Evolutionary conservation across 352 stramenopile species (phyloP).

Genomic region (Pythium angustatum): DNA sequence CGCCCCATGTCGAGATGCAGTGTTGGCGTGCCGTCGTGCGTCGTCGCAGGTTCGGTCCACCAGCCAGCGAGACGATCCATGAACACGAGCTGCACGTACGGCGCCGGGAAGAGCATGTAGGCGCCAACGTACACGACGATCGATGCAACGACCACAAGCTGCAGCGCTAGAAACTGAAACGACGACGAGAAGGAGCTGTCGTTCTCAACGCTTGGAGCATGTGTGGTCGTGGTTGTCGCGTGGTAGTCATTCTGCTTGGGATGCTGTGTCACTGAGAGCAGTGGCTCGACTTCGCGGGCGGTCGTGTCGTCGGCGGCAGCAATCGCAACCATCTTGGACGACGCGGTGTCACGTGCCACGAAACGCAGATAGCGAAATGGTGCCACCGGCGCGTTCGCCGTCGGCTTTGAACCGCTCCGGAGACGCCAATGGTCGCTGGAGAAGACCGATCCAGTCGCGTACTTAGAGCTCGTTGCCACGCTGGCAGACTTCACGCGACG

Average conservation of each 20-base stretch:
- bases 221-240: neutral
- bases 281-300: constrained; percentile 12
- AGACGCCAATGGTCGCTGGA: neutral
- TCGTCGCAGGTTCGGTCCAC: constrained; percentile 13
- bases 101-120: constrained; percentile 28
- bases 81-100: constrained; percentile 23
- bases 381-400: too few relatives aligned
- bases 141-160: constrained; percentile 38
- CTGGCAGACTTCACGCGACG: constrained; percentile 7
- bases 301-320: constrained; percentile 1
- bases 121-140: constrained; percentile 44
- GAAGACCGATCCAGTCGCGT: neutral
- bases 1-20: constrained; percentile 57
- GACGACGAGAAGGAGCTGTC: neutral
- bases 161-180: constrained; percentile 18
- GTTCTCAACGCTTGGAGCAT: neutral
- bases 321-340: constrained; percentile 15
- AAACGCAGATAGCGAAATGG: neutral
- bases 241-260: constrained; percentile 1
- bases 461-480: too few relatives aligned
- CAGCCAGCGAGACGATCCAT: constrained; percentile 17
- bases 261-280: neutral
- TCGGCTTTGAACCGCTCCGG: neutral
- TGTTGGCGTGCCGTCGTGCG: constrained; percentile 30
- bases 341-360: neutral